phyloP scores from a whole-genome alignment of 225 moss, liverwort and hornwort genomes.

The Neckera pumila region DNA sequence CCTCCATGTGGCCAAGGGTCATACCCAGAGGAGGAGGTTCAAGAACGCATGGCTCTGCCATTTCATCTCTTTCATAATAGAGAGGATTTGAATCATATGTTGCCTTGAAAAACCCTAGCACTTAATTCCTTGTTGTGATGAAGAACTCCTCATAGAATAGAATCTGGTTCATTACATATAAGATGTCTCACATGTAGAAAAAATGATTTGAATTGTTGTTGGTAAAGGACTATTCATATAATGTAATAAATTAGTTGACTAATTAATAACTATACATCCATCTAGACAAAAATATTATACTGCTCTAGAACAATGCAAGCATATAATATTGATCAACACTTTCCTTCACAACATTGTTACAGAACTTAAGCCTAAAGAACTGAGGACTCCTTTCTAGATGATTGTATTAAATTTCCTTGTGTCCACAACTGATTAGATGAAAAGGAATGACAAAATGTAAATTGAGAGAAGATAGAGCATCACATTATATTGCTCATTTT shows the following conservation, averaged over 20 bases:
- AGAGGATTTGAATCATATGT: accelerated
- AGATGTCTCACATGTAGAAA: too few relatives aligned
- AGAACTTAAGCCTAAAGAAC: neutral
- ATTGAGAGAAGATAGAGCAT: neutral
- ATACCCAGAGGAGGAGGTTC: accelerated
- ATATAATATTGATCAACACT: neutral
- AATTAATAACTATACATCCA: neutral
- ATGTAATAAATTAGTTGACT: neutral
- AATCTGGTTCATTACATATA: neutral
- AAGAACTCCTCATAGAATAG: neutral
- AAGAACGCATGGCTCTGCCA: neutral
- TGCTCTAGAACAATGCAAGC: neutral
- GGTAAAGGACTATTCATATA: neutral
- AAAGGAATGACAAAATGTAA: neutral
- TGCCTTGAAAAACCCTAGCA: neutral
- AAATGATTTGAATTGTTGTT: neutral
- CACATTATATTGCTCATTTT: neutral
- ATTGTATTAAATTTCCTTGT: neutral
- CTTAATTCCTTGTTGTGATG: neutral
- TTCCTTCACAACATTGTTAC: neutral
- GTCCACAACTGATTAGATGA: accelerated
- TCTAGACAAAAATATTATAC: too few relatives aligned
- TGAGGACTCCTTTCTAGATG: neutral
- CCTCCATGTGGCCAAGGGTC: neutral
- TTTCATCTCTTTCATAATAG: too few relatives aligned